Base-by-base conservation (phyloP, 495 filamentous ascomycete species). In the Bombardia bombarda region DNA sequence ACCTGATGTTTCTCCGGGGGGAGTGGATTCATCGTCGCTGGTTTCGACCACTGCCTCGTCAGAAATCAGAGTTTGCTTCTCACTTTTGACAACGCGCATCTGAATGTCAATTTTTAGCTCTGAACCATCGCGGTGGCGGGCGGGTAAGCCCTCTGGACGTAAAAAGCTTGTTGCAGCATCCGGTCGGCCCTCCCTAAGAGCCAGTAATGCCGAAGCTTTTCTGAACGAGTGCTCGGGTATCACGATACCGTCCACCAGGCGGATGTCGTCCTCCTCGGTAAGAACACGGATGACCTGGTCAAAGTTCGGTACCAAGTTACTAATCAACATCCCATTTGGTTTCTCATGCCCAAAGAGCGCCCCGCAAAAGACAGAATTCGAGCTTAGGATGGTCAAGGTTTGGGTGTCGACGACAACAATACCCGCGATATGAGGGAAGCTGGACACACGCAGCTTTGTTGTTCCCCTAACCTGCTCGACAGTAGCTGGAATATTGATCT, bases 151-250 rank as follows among this genome's bases (percentile, higher is more conserved):
- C 50, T 82, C 79, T 1, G 92, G 84, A 42, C 80, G 79, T 12
- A 87, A 67, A 46, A 97, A 93, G 17, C 80, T 75, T 1, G 78
- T 70, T 4, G 86, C 82, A 7, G 86, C 85, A 55, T 84, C 77
- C 23, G 80, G 77, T 31, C 81, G 85, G 16, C 83, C 86, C 51
- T 95, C 86, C 37, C 84, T 78, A 35, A 96, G 67, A 4, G 86
- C 82, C 13, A 94, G 74, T 36, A 93, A 73, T 1, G 86, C 87
- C 49, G 87, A 75, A 12, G 92, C 93, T 40, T 90, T 83, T 28
- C 93, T 79, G 61, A 97, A 97, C 46, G 84, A 92, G 58, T 95
- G 87, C 63, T 98, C 92, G 4, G 92, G 93, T 40, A 98, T 82
- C 22, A 98, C 89, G 41, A 97, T 88, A n/a, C 92, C 93, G 59